These are phyloP conservation scores for Citrus australasica DNA, from an alignment of 345 rosid species.

Conservation along the genomic window DNA sequence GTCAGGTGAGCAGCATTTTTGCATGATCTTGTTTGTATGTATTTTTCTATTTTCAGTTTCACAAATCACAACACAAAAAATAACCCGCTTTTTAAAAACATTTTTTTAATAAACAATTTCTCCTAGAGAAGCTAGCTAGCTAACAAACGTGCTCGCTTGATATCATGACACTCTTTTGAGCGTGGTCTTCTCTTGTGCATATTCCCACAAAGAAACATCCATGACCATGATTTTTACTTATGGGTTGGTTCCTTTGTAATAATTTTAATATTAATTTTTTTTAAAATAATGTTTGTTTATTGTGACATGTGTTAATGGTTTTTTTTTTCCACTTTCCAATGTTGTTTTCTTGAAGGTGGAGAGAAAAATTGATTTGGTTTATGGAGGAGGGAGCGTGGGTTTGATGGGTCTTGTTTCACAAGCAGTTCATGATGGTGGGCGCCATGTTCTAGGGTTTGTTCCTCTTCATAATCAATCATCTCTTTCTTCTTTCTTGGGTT, in stretches of 20 bases:
- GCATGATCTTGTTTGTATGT: slow-evolving; percentile 59
- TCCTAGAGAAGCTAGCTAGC: slow-evolving; percentile 25
- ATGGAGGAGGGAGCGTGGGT: slow-evolving; percentile 98
- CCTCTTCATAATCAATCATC: slow-evolving; percentile 11
- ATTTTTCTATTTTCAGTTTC: neutral
- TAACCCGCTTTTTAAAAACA: neutral
- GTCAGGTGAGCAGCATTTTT: slow-evolving; percentile 92
- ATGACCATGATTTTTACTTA: slow-evolving; percentile 25
- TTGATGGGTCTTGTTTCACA: slow-evolving; percentile 98
- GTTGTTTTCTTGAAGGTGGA: slow-evolving; percentile 58
- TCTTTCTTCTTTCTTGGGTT: neutral
- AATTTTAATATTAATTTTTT: too few species aligned
- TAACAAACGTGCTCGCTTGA: slow-evolving; percentile 51
- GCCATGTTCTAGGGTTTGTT: slow-evolving; percentile 95
- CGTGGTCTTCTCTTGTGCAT: slow-evolving; percentile 26
- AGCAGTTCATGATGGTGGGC: slow-evolving; percentile 98
- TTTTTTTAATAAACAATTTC: slow-evolving; percentile 3
- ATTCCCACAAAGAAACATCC: slow-evolving; percentile 1
- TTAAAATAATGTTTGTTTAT: slow-evolving; percentile 19
- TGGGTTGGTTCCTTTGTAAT: slow-evolving; percentile 8
- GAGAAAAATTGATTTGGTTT: slow-evolving; percentile 89
- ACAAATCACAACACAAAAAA: slow-evolving; percentile 6
- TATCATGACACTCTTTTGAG: slow-evolving; percentile 42
- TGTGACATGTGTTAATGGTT: slow-evolving; percentile 31
- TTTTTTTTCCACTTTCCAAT: slow-evolving; percentile 28